Evolutionary conservation across 2,329 filamentous ascomycete species (phyloP).

Genomic region (Colletotrichum sp.): DNA sequence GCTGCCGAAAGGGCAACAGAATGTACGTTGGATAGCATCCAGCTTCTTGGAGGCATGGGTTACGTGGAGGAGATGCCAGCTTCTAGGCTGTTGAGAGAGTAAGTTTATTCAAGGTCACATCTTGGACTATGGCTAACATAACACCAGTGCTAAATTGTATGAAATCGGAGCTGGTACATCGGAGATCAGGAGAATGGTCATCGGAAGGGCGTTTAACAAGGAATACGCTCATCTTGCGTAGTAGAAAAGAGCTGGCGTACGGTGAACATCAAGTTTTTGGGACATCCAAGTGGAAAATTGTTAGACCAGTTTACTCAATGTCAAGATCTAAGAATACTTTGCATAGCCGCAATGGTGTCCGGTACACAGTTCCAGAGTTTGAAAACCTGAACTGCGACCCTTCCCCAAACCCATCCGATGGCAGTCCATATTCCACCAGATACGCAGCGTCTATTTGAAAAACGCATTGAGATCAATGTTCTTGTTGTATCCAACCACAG

Average conservation of each 20-base stretch:
- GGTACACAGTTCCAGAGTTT: background rate
- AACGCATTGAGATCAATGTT: background rate
- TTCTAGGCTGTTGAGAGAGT: conserved; percentile 79
- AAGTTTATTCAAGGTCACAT: conserved; percentile 26
- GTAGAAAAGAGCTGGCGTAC: no score
- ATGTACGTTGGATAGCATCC: conserved; percentile 84
- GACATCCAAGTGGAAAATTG: no score
- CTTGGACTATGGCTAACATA: conserved; percentile 28
- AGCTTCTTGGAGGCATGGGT: conserved; percentile 92
- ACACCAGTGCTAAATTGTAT: conserved; percentile 73
- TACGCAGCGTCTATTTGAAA: background rate
- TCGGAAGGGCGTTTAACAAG: conserved; percentile 90
- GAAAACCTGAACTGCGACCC: background rate
- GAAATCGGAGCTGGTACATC: conserved; percentile 97
- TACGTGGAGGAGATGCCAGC: conserved; percentile 96
- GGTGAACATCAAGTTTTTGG: no score
- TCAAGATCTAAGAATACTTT: background rate
- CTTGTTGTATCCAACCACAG: background rate
- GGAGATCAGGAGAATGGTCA: conserved; percentile 92
- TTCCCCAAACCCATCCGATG: background rate
- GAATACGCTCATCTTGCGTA: conserved; percentile 65
- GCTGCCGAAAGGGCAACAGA: conserved; percentile 91
- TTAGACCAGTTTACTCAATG: background rate
- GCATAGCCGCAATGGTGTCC: background rate
- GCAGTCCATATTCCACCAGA: background rate